Evolutionary conservation across 2,329 filamentous ascomycete species (phyloP), one percentile per base, ranked within the genome.

Genomic region (Fusarium vanettenii): DNA sequence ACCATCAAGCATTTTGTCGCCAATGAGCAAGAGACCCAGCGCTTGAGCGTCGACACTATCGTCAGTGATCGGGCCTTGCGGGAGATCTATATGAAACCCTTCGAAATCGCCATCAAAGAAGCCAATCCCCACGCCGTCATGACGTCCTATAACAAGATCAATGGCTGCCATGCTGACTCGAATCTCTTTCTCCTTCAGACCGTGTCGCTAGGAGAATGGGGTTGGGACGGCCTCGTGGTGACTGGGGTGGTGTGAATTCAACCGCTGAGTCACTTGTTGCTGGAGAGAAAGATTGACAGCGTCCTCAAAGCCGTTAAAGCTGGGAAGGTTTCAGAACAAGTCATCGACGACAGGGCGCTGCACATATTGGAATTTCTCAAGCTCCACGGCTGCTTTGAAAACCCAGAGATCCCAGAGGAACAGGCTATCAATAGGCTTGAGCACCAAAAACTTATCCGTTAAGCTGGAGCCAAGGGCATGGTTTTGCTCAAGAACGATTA

Each of bases 401-500:
- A 73, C 25, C 71, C 70, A 5, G 68, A 48, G 63, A 64, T 6
- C 33, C 41, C 55, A 2, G 31, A 33, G 10, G 75, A 77, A 43
- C 60, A 74, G 33, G 72, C 71, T 16, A 43, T 75, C 56, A 67
- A 79, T 64, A 76, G 70, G 41, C 80, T 79, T 16, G 80, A 82
- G 59, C 69, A 76, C 37, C 66, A 56, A 18, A 60, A 60, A 71
- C 70, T 18, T 59, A 71, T 16, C 88, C 92, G 79, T 90, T 90
- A 1, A 78, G 92, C 37, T 22, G 41, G 41, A 14, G n/a, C 41
- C 3, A 43, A 43, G 20, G 41, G 41, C 3, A 43, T 43, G 41
- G 91, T 90, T 0, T 81, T 92, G 8, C 81, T 92, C 64, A 92
- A 92, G 80, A 92, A 92, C 71, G 86, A 91, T 66, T 85, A 86